These are phyloP conservation scores for Talaromyces funiculosus DNA, from an alignment of 2,329 filamentous ascomycete species.

Conservation along the genomic window DNA sequence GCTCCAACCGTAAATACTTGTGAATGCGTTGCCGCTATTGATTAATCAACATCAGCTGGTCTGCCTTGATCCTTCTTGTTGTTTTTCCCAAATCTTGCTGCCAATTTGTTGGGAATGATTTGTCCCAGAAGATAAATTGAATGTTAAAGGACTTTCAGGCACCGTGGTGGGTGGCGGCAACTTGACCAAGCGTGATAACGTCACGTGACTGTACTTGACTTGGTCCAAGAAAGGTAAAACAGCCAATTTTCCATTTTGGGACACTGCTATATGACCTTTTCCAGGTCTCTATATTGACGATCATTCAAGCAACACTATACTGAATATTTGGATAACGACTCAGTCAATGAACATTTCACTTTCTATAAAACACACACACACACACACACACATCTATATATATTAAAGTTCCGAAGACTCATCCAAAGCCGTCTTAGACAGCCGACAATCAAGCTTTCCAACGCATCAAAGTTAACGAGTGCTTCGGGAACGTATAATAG, in stretches of 20 bases:
- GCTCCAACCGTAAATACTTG: constrained; percentile 18
- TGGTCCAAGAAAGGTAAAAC: neutral
- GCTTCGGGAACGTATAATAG: constrained; percentile 60
- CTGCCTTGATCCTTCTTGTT: neutral
- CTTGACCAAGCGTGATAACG: neutral
- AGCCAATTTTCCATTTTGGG: neutral
- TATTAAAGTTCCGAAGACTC: neutral
- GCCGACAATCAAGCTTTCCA: constrained; percentile 38
- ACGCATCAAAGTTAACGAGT: constrained; percentile 63
- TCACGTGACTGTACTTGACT: neutral
- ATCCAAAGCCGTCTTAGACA: neutral
- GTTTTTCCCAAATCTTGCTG: neutral
- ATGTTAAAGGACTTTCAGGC: neutral
- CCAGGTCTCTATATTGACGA: neutral
- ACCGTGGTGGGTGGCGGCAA: neutral
- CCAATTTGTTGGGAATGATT: neutral
- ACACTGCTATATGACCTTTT: neutral
- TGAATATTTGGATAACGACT: neutral
- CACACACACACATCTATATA: too few species aligned
- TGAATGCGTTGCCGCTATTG: neutral
- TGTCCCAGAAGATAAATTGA: neutral
- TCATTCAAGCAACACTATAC: neutral
- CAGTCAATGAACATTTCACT: too few species aligned
- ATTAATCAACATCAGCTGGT: constrained; percentile 6
- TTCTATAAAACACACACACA: neutral